phyloP scores from a whole-genome alignment of 768 basidiomycete species.

The Leccinum olivaceopallidum region DNA sequence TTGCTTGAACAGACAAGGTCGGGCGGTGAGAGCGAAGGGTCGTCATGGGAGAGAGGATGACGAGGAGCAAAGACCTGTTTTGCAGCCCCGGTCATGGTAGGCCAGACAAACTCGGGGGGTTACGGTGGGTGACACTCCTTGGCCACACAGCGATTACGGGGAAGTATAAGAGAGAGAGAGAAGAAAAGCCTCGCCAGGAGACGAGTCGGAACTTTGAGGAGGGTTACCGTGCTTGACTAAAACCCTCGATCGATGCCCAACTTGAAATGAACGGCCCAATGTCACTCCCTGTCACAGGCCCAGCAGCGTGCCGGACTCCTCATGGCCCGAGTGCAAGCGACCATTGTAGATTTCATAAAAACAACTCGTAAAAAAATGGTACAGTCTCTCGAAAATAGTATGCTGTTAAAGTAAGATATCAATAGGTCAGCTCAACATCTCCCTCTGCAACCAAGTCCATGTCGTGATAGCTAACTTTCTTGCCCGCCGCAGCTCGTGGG shows the following conservation, averaged over 20 bases:
- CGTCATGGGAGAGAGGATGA: constrained; percentile 42
- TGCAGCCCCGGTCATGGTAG: constrained; percentile 29
- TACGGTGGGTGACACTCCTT: constrained; percentile 13
- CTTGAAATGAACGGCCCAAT: constrained; percentile 24
- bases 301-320: constrained; percentile 21
- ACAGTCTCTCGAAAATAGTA: constrained; percentile 27
- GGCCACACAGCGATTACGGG: constrained; percentile 6
- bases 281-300: constrained; percentile 31
- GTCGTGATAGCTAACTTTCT: constrained; percentile 92
- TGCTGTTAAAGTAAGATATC: constrained; percentile 28
- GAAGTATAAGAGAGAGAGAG: constrained; percentile 9
- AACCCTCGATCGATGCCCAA: constrained; percentile 32
- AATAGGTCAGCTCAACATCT: constrained; percentile 57
- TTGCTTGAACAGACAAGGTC: constrained; percentile 53
- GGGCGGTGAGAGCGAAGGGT: constrained; percentile 40
- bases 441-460: constrained; percentile 92
- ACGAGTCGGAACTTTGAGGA: constrained; percentile 17
- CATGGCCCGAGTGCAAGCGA: constrained; percentile 24
- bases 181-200: constrained; percentile 29
- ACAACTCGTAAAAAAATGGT: constrained; percentile 16
- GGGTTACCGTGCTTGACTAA: constrained; percentile 13
- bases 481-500: constrained; percentile 85
- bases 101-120: neutral
- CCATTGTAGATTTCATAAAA: constrained; percentile 32
- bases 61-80: constrained; percentile 50